These are phyloP conservation scores for Rhizoclosmatium sp. DNA, from an alignment of 192 early-diverging fungal species.

Conservation along the genomic window DNA sequence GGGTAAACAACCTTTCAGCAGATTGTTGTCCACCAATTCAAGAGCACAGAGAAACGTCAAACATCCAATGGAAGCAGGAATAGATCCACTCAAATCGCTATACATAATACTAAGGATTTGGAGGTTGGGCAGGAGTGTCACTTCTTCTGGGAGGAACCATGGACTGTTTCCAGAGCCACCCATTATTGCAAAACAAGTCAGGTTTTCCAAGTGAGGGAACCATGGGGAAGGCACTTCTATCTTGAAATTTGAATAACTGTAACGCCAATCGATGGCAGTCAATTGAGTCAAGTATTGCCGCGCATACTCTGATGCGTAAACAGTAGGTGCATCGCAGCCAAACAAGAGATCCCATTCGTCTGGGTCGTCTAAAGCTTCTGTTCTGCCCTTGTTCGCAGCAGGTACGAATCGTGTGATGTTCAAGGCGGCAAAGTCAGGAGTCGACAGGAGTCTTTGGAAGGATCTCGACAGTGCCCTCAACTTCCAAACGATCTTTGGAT, in stretches of 20 bases:
- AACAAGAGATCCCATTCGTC: neutral
- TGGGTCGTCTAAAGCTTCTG: neutral
- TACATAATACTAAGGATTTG: neutral
- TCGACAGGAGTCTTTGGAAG: neutral
- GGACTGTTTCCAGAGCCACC: neutral
- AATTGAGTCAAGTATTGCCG: slow-evolving; percentile 2
- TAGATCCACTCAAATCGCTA: neutral
- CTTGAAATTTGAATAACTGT: neutral
- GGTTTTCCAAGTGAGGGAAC: neutral
- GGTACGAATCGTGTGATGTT: neutral
- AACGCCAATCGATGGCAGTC: neutral
- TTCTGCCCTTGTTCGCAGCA: neutral
- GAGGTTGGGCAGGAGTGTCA: neutral
- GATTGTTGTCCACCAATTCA: neutral
- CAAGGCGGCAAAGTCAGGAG: neutral
- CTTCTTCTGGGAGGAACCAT: neutral
- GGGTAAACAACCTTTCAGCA: neutral
- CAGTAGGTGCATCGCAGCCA: neutral
- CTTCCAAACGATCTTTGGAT: neutral
- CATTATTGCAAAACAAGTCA: neutral
- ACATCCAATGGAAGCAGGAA: neutral
- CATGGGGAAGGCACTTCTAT: neutral
- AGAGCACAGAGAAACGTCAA: neutral
- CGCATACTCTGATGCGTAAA: slow-evolving; percentile 4
- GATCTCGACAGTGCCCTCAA: neutral